Base-by-base conservation (phyloP, 345 rosid species). In the Melastoma malabathricum region DNA sequence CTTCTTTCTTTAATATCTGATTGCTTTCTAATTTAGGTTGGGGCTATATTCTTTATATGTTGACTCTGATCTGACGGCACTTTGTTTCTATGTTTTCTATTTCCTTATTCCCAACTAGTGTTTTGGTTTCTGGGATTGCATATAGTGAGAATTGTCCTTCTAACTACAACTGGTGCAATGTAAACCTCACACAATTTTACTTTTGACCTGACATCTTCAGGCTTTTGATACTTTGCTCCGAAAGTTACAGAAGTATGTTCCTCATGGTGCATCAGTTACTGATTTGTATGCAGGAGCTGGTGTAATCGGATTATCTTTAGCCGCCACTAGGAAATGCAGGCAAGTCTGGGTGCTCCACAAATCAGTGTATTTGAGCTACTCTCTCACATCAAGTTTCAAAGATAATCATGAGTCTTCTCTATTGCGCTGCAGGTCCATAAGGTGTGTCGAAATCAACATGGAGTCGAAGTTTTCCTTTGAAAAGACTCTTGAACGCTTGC, bases 241-340 rank as follows among this genome's bases (percentile, higher is more conserved):
- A 72, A 84, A 84, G 79, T 71, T 90, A 60, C 96, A 90, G 49
- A 84, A 86, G 68, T 75, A 76, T 69, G 96, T 86, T 18, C 85
- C 92, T 60, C 50, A 59, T 58, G 92, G 92, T 72, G 78, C 98
- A 69, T 73, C 94, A 64, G 92, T 90, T 65, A 73, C 87, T 65
- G 98, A 90, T 72, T 73, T 90, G 55, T 90, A 86, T 67, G 94
- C 96, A 62, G 98, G 98, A 78, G 94, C 94, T 57, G 96, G 98
- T 48, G 89, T 78, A 50, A 90, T 90, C 67, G 96, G 98, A 62
- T 55, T 86, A 61, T 90, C 98, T 23, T 67, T 90, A 70, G 96
- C 92, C 59, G 82, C 86, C 38, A 68, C 78, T 25, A 78, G 80
- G 66, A 86, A 82, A 64, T 90, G 96, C 94, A 80, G 88, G 96